Evolutionary conservation across 2,329 filamentous ascomycete genomes (phyloP).

Genomic region (Paecilomyces niveus): DNA sequence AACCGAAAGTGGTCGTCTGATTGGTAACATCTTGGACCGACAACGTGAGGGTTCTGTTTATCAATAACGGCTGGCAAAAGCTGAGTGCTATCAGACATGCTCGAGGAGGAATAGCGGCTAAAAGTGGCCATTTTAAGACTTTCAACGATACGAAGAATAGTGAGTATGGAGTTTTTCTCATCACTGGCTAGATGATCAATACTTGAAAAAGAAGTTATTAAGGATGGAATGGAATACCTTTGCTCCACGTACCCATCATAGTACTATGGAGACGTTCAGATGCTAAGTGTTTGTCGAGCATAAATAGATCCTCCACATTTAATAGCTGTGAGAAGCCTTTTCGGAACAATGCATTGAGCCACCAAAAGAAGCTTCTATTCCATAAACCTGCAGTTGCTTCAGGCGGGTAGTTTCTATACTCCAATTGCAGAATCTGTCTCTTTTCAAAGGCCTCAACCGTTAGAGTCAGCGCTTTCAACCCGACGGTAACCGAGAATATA

Average conservation of each 20-base stretch:
- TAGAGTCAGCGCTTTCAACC: constrained; percentile 37
- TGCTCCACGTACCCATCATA: constrained; percentile 34
- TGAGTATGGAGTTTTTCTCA: constrained; percentile 17
- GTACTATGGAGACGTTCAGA: constrained; percentile 33
- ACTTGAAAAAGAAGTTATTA: neutral
- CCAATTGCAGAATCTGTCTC: constrained; percentile 38
- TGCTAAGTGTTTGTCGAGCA: constrained; percentile 38
- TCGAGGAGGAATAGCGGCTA: constrained; percentile 25
- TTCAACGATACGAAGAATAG: constrained; percentile 23
- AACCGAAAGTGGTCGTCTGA: constrained; percentile 28
- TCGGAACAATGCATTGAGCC: constrained; percentile 8
- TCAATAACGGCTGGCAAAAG: constrained; percentile 31
- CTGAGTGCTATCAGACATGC: constrained; percentile 29
- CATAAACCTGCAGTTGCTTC: constrained; percentile 18
- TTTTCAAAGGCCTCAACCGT: constrained; percentile 43
- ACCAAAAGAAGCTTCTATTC: constrained; percentile 17
- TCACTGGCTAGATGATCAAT: constrained; percentile 11
- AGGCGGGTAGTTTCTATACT: constrained; percentile 14
- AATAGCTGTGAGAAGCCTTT: constrained; percentile 23
- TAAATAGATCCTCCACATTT: constrained; percentile 8
- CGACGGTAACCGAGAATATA: constrained; percentile 35
- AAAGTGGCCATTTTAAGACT: constrained; percentile 25
- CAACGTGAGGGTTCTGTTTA: constrained; percentile 29
- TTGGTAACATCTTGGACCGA: constrained; percentile 20
- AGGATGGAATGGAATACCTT: constrained; percentile 20